Evolutionary conservation across 495 filamentous ascomycete species (phyloP).

Genomic region (Hypoxylon fragiforme): DNA sequence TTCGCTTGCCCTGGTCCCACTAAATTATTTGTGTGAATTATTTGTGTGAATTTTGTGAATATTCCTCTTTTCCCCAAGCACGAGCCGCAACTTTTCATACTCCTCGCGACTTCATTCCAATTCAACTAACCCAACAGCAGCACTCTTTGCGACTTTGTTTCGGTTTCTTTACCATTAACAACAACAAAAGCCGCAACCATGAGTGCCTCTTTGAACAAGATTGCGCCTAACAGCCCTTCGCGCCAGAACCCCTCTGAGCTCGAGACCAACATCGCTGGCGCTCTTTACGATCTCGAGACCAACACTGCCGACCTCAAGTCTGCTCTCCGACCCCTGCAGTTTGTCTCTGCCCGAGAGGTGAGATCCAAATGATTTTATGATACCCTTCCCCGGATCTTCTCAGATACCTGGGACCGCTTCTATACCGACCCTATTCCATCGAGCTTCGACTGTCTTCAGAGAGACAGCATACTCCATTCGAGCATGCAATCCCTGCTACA

Average conservation of each 20-base stretch:
- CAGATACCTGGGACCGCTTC: slow-evolving; percentile 33
- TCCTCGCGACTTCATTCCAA: slow-evolving; percentile 2
- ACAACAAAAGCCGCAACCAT: slow-evolving; percentile 47
- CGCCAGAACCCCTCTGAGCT: slow-evolving; percentile 91
- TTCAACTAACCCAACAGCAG: slow-evolving; percentile 13
- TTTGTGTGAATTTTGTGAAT: slow-evolving; percentile 13
- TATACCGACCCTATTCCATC: slow-evolving; percentile 46
- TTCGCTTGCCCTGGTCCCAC: slow-evolving; percentile 1
- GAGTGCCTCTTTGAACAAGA: slow-evolving; percentile 83
- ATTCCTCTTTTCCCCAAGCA: slow-evolving; percentile 9
- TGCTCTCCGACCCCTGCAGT: slow-evolving; percentile 92
- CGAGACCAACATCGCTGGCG: slow-evolving; percentile 89
- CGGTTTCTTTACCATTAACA: slow-evolving; percentile 12
- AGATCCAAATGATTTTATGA: slow-evolving; percentile 52
- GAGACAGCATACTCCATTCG: background rate
- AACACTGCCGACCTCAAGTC: slow-evolving; percentile 95
- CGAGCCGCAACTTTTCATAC: too few species aligned
- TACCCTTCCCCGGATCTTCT: slow-evolving; percentile 12
- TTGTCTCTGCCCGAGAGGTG: slow-evolving; percentile 97
- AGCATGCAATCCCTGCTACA: slow-evolving; percentile 16
- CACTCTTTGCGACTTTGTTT: slow-evolving; percentile 28
- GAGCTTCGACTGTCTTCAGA: background rate
- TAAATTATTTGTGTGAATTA: too few species aligned
- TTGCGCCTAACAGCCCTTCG: slow-evolving; percentile 92
- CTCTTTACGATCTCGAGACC: slow-evolving; percentile 96